phyloP scores from a whole-genome alignment of 1,284 basidiomycete genomes.

The Apiotrichum veenhuisii region DNA sequence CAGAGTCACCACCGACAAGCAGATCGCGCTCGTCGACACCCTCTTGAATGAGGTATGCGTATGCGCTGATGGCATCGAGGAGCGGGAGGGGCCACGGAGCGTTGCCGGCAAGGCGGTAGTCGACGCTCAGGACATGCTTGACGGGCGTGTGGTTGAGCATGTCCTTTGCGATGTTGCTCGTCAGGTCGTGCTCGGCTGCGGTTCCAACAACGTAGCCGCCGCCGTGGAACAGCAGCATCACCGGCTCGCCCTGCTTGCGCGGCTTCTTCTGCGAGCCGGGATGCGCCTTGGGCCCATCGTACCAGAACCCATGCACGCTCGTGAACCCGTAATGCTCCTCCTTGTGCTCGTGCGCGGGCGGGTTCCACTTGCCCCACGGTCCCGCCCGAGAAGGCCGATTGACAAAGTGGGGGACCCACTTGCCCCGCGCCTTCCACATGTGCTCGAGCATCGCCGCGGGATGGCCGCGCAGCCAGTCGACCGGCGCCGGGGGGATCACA shows the following conservation, averaged over 20 bases:
- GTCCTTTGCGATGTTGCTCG: slow-evolving; percentile 34
- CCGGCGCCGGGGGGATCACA: slow-evolving; percentile 32
- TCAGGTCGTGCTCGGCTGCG: slow-evolving; percentile 40
- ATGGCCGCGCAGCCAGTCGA: slow-evolving; percentile 32
- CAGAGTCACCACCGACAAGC: slow-evolving; percentile 63
- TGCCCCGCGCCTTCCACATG: slow-evolving; percentile 27
- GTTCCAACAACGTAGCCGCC: slow-evolving; percentile 44
- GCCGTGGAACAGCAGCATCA: slow-evolving; percentile 42
- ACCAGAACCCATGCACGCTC: slow-evolving; percentile 42
- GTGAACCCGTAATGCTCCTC: slow-evolving; percentile 29
- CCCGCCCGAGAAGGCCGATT: slow-evolving; percentile 18
- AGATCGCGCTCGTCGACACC: slow-evolving; percentile 58
- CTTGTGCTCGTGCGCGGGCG: neutral
- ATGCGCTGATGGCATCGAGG: slow-evolving; percentile 61
- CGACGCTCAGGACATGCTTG: slow-evolving; percentile 41
- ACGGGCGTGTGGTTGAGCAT: slow-evolving; percentile 38
- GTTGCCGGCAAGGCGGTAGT: slow-evolving; percentile 36
- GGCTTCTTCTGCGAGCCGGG: slow-evolving; percentile 13
- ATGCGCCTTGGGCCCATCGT: slow-evolving; percentile 28
- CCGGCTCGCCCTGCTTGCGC: slow-evolving; percentile 31
- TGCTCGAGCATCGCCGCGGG: slow-evolving; percentile 23
- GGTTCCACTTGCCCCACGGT: slow-evolving; percentile 33
- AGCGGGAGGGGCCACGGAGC: slow-evolving; percentile 61
- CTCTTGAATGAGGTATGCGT: slow-evolving; percentile 58
- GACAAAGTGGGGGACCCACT: slow-evolving; percentile 35